A percentile compares a stretch with the other conserved stretches of the same genome.
These are phyloP conservation scores for Ettlia oleoabundans DNA, from an alignment of 139 green algal genomes.

Conservation along the genomic window DNA sequence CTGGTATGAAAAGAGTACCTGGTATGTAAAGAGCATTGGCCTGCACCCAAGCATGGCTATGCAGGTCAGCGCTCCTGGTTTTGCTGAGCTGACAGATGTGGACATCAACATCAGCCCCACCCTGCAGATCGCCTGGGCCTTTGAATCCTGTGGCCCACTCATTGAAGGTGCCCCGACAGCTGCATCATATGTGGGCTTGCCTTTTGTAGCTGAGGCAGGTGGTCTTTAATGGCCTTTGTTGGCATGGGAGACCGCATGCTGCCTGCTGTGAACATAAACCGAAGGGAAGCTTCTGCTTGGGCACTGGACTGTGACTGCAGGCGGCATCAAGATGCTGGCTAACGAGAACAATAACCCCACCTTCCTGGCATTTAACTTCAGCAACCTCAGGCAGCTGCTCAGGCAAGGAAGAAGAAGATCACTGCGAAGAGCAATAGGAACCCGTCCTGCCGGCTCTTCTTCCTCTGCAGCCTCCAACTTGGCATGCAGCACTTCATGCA, in stretches of 20 bases:
- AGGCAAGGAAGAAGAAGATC: background rate
- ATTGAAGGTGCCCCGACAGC: background rate
- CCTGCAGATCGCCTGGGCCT: constrained; percentile 22
- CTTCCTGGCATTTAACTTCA: constrained; percentile 18
- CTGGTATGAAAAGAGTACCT: no score
- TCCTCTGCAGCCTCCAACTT: no score
- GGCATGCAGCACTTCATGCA: no score
- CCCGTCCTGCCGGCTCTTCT: no score
- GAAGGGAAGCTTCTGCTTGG: no score
- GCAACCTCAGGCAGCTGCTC: constrained; percentile 26
- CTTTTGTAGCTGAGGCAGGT: background rate
- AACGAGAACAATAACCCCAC: background rate
- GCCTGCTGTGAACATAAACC: background rate
- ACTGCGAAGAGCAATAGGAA: no score
- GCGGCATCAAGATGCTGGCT: constrained; percentile 33
- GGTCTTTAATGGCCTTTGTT: background rate
- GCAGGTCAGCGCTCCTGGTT: background rate
- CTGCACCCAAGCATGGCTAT: background rate
- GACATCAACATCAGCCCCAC: constrained; percentile 30
- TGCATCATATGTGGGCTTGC: background rate
- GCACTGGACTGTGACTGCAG: no score
- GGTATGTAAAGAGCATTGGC: no score
- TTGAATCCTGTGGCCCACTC: constrained; percentile 24
- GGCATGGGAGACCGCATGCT: background rate
- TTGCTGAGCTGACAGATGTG: constrained; percentile 21